phyloP scores from a whole-genome alignment of 2,329 filamentous ascomycete species.

The Fusarium begoniae region DNA sequence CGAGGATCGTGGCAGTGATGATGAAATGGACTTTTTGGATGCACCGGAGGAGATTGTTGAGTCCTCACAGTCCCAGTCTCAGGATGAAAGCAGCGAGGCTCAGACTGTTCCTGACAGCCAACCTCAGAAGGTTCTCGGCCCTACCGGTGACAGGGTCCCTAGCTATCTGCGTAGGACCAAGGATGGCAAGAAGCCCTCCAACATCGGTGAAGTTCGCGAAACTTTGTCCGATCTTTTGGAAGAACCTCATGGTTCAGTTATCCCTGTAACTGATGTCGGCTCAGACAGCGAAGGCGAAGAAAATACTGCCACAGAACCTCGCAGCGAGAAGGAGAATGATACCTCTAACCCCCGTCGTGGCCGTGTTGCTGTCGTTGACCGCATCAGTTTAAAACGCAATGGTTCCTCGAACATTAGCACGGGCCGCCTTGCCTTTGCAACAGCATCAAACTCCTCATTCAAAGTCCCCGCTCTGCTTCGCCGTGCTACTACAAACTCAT shows the following conservation, averaged over 20 bases:
- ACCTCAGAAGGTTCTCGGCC: constrained; percentile 51
- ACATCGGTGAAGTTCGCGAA: constrained; percentile 82
- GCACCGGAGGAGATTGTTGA: constrained; percentile 48
- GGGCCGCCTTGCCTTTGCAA: constrained; percentile 66
- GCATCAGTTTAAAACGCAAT: constrained; percentile 73
- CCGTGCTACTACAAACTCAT: constrained; percentile 75
- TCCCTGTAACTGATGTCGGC: constrained; percentile 54
- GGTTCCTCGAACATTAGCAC: constrained; percentile 50
- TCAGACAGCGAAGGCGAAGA: constrained; percentile 56
- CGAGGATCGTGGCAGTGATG: constrained; percentile 80
- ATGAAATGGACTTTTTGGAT: constrained; percentile 80
- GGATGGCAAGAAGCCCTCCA: constrained; percentile 73
- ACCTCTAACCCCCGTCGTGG: constrained; percentile 49
- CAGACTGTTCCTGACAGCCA: constrained; percentile 63
- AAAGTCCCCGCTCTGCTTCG: constrained; percentile 77
- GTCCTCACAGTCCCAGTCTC: constrained; percentile 49
- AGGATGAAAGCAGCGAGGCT: constrained; percentile 43
- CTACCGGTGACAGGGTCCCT: constrained; percentile 60
- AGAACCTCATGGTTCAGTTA: constrained; percentile 62
- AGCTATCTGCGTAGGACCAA: constrained; percentile 71
- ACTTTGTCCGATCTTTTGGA: constrained; percentile 87
- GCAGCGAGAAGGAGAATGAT: constrained; percentile 62
- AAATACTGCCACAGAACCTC: constrained; percentile 29
- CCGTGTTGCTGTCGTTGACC: constrained; percentile 69
- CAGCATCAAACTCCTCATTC: constrained; percentile 60